These are phyloP conservation scores for Alisma plantagoaquatica DNA, from an alignment of 106 monocot genomes.

Conservation along the genomic window DNA sequence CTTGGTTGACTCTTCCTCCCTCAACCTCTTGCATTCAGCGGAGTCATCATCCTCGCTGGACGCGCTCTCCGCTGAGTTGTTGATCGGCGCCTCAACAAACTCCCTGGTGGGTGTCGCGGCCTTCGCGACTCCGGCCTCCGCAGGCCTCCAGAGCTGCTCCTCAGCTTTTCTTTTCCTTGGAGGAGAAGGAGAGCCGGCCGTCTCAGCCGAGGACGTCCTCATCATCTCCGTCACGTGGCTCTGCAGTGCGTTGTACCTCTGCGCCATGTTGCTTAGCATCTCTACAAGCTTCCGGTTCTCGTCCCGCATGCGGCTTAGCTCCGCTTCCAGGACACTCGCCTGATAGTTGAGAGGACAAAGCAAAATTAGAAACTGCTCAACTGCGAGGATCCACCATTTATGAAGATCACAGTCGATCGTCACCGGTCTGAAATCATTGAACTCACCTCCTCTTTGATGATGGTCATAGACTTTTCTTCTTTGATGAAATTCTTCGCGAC, in stretches of 20 bases:
- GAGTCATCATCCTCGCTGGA: constrained; percentile 22
- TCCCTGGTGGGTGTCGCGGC: too few species aligned
- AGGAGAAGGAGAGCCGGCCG: not conserved
- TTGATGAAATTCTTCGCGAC: constrained; percentile 5
- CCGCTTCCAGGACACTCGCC: constrained; percentile 11
- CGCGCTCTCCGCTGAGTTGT: constrained; percentile 1
- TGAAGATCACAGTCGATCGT: not conserved
- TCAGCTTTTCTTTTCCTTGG: constrained; percentile 28
- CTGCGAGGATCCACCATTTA: not conserved
- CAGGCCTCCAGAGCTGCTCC: not conserved
- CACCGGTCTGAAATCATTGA: not conserved
- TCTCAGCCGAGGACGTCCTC: constrained; percentile 4
- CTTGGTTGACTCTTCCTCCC: constrained; percentile 21
- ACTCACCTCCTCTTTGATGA: constrained; percentile 9
- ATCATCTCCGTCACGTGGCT: constrained; percentile 23
- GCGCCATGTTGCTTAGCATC: constrained; percentile 23
- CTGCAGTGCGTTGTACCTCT: constrained; percentile 19
- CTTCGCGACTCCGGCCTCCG: too few species aligned
- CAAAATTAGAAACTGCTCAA: not conserved
- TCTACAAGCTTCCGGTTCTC: constrained; percentile 48
- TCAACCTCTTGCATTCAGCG: constrained; percentile 17
- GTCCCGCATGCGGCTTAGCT: constrained; percentile 30
- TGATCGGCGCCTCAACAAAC: too few species aligned
- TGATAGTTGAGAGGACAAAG: not conserved
- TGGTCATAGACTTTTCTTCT: not conserved